Evolutionary conservation across 371 early-diverging fungal genomes (phyloP).

Genomic region (Funneliformis caledonium): DNA sequence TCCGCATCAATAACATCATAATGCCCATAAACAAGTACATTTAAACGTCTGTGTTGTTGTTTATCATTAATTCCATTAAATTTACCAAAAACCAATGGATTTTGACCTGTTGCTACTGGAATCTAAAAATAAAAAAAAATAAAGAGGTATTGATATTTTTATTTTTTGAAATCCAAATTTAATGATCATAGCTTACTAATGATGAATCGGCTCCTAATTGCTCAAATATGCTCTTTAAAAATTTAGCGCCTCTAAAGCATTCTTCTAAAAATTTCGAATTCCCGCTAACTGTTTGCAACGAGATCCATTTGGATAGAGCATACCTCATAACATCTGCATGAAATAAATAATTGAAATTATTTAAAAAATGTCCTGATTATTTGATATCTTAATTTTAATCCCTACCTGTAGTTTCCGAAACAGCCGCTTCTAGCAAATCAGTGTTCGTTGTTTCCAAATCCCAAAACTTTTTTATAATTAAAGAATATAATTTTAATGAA

Average conservation of each 20-base stretch:
- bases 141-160: not conserved
- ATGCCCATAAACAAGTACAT: conserved; percentile 83
- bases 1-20: conserved; percentile 84
- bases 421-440: not conserved
- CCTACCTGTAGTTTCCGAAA: not conserved
- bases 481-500: not conserved
- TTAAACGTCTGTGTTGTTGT: conserved; percentile 44
- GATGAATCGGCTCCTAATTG: conserved; percentile 77
- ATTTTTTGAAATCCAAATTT: not conserved
- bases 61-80: conserved; percentile 55
- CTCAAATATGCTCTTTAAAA: conserved; percentile 67
- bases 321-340: conserved; percentile 60
- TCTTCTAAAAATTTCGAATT: conserved; percentile 68
- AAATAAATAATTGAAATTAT: not conserved
- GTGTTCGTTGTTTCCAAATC: not conserved
- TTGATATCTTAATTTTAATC: not conserved
- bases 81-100: conserved; percentile 78
- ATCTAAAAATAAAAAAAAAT: conserved; percentile 46
- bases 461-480: not conserved
- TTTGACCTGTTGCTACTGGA: conserved; percentile 66
- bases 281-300: conserved; percentile 73
- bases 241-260: conserved; percentile 78
- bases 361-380: not conserved
- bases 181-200: conserved; percentile 47
- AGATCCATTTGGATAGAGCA: conserved; percentile 74